phyloP scores from a whole-genome alignment of 2,329 filamentous ascomycete species.

The Fusarium virguliforme region DNA sequence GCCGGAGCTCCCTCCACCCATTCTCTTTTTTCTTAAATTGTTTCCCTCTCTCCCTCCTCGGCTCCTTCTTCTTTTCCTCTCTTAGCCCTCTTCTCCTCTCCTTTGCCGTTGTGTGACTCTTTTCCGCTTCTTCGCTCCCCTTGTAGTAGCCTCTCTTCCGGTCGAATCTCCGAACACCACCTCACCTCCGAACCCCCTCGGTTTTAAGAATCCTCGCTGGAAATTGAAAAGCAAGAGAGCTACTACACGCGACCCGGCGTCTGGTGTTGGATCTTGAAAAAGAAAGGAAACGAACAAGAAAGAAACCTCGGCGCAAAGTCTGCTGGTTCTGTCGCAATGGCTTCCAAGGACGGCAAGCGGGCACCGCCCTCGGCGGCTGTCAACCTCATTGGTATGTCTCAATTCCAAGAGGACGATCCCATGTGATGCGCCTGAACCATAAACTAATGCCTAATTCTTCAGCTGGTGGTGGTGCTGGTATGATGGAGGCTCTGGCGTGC shows the following conservation, averaged over 20 bases:
- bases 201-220: conserved; percentile 29
- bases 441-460: conserved; percentile 43
- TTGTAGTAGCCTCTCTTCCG: conserved; percentile 15
- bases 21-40: conserved; percentile 34
- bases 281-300: neutral
- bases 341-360: conserved; percentile 65
- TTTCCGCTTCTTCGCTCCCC: neutral
- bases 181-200: conserved; percentile 43
- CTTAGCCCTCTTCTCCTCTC: conserved; percentile 7
- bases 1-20: conserved; percentile 12
- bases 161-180: conserved; percentile 36
- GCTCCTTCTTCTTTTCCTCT: conserved; percentile 10
- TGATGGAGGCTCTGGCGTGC: conserved; percentile 98
- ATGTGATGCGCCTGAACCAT: neutral
- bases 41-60: conserved; percentile 26
- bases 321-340: conserved; percentile 51
- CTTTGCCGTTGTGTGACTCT: neutral
- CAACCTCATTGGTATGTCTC: conserved; percentile 85
- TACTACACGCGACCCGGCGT: neutral
- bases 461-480: conserved; percentile 97
- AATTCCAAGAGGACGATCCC: neutral
- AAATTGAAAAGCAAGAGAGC: neutral
- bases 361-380: conserved; percentile 88
- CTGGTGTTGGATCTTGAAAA: neutral
- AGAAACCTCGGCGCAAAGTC: neutral